phyloP scores from a whole-genome alignment of 2,329 filamentous ascomycete species.

The Teratosphaeria destructans region DNA sequence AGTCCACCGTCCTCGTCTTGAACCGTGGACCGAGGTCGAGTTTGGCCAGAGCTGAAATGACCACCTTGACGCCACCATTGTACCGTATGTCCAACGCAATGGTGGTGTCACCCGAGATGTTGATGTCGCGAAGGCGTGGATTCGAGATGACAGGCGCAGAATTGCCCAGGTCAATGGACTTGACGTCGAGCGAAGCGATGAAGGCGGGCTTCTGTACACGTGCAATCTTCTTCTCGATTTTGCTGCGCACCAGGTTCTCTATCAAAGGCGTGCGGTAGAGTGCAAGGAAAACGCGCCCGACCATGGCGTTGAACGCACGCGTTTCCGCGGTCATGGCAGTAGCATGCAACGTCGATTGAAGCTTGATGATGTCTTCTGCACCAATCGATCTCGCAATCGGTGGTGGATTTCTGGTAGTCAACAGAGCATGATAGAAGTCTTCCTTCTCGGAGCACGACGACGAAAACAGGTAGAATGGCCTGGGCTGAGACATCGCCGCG shows the following conservation, averaged over 20 bases:
- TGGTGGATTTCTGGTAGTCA: conserved; percentile 58
- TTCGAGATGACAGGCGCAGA: conserved; percentile 83
- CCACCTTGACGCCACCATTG: conserved; percentile 76
- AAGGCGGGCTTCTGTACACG: conserved; percentile 87
- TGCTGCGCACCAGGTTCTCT: conserved; percentile 67
- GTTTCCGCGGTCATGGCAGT: conserved; percentile 74
- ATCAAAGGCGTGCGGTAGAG: conserved; percentile 76
- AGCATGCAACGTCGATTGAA: conserved; percentile 84
- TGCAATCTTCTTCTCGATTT: conserved; percentile 92
- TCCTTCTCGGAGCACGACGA: conserved; percentile 95
- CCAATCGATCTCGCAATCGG: conserved; percentile 70
- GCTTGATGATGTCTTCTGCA: conserved; percentile 72
- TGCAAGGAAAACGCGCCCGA: conserved; percentile 79
- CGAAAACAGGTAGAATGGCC: conserved; percentile 87
- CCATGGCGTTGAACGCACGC: conserved; percentile 83
- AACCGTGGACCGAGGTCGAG: conserved; percentile 83
- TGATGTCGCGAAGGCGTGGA: conserved; percentile 76
- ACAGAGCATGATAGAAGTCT: conserved; percentile 90
- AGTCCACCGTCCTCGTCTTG: conserved; percentile 79
- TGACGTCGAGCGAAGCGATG: conserved; percentile 72
- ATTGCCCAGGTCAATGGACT: conserved; percentile 75
- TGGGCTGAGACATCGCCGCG: conserved; percentile 33
- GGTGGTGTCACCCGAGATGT: conserved; percentile 79
- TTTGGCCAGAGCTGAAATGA: conserved; percentile 84
- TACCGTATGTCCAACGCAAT: conserved; percentile 84